Percentiles rank a stretch among this genome's conserved stretches.
These are phyloP conservation scores for Solanum hybrid DNA, from an alignment of 305 asterid species.

Conservation along the genomic window DNA sequence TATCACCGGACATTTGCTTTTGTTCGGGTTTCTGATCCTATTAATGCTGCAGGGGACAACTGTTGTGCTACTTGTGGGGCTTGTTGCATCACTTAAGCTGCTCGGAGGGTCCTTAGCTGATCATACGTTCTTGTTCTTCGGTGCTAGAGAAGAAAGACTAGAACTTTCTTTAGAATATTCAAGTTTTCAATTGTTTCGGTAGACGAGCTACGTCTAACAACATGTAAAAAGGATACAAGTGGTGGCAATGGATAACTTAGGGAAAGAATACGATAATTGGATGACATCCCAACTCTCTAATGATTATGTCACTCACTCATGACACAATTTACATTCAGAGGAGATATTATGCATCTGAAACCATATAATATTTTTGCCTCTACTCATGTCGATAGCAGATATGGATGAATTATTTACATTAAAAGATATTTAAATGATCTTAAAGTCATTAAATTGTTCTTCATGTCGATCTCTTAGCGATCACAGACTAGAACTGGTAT, in stretches of 20 bases:
- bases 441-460: neutral
- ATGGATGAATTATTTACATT: neutral
- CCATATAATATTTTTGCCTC: neutral
- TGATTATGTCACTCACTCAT: neutral
- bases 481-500: slow-evolving; percentile 86
- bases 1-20: neutral
- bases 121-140: slow-evolving; percentile 80
- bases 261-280: neutral
- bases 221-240: neutral
- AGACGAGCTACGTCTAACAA: neutral
- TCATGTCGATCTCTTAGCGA: slow-evolving; percentile 4
- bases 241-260: neutral
- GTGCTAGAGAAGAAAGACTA: slow-evolving; percentile 72
- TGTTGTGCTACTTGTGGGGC: slow-evolving; percentile 75
- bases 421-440: neutral
- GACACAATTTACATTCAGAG: neutral
- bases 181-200: neutral
- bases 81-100: slow-evolving; percentile 64
- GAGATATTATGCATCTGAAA: neutral
- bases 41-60: slow-evolving; percentile 64
- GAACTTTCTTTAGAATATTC: neutral
- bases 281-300: neutral
- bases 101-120: slow-evolving; percentile 69
- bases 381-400: neutral
- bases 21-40: neutral